Evolutionary conservation across 2,329 filamentous ascomycete species (phyloP).

Genomic region (Neobulgaria alba): DNA sequence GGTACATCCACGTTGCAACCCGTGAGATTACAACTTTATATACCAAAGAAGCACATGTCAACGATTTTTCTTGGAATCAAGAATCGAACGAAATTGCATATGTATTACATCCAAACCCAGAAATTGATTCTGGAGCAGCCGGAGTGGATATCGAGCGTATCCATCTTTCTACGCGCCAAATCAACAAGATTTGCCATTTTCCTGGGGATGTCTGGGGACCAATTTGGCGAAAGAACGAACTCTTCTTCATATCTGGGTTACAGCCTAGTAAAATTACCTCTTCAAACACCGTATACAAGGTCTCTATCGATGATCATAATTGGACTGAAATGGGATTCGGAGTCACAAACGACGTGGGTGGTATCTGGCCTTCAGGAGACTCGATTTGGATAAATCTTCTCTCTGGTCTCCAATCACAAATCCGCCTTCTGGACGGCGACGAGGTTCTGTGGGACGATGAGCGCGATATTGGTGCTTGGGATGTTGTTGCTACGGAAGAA

Average conservation of each 20-base stretch:
- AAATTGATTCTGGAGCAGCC: no score
- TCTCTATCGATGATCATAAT: conserved; percentile 4
- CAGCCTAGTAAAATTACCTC: no score
- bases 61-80: conserved; percentile 24
- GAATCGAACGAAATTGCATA: conserved; percentile 23
- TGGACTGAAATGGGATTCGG: conserved; percentile 17
- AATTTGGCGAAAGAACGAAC: conserved; percentile 5
- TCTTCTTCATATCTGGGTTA: no score
- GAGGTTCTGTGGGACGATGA: conserved; percentile 2
- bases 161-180: no score
- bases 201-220: neutral
- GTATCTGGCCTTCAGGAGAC: conserved; percentile 12
- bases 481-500: conserved; percentile 10
- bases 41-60: conserved; percentile 20
- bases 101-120: conserved; percentile 16
- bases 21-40: neutral
- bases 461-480: conserved; percentile 12
- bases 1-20: conserved; percentile 6
- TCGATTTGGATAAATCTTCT: conserved; percentile 13
- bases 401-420: conserved; percentile 3
- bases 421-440: conserved; percentile 3
- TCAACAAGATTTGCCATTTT: neutral
- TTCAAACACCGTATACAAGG: no score
- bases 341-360: neutral
- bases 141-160: no score